These are phyloP conservation scores for Fonsecaea pedrosoi DNA, from an alignment of 2,329 filamentous ascomycete species.

Conservation along the genomic window DNA sequence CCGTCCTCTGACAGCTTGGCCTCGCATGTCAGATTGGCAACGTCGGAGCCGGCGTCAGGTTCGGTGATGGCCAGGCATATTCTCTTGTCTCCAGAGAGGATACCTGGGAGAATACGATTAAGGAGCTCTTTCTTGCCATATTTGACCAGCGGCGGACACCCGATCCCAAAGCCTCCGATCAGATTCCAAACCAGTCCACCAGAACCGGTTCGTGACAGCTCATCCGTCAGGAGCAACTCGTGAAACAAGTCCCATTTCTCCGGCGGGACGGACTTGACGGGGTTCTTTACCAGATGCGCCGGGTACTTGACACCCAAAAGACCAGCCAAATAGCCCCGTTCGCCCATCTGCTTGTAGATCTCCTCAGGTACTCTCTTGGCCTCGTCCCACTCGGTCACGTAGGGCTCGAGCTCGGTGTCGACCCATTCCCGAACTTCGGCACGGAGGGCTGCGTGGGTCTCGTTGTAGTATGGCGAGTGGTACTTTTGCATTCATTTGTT, in stretches of 20 bases:
- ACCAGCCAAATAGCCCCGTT: constrained; percentile 88
- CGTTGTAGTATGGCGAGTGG: constrained; percentile 95
- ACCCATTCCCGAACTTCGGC: constrained; percentile 93
- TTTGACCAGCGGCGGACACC: constrained; percentile 88
- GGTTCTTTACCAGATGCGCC: constrained; percentile 71
- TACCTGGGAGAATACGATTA: constrained; percentile 85
- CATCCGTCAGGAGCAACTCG: constrained; percentile 93
- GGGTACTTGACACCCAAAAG: constrained; percentile 82
- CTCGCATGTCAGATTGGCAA: constrained; percentile 94
- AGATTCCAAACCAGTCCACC: constrained; percentile 97
- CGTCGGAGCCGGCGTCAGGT: constrained; percentile 91
- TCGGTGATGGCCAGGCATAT: constrained; percentile 98
- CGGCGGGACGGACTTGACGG: constrained; percentile 76
- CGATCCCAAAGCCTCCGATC: constrained; percentile 95
- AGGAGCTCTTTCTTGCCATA: constrained; percentile 86
- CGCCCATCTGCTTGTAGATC: constrained; percentile 95
- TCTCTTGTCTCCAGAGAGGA: constrained; percentile 90
- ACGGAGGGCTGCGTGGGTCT: constrained; percentile 88
- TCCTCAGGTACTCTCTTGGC: constrained; percentile 84
- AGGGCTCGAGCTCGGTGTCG: constrained; percentile 83
- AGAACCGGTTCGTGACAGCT: constrained; percentile 84
- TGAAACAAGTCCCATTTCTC: constrained; percentile 99
- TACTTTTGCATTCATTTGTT: constrained; percentile 62
- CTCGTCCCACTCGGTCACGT: constrained; percentile 97
- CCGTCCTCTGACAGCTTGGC: constrained; percentile 93